phyloP scores from a whole-genome alignment of 2,329 filamentous ascomycete species.

The Colletotrichum sp. region DNA sequence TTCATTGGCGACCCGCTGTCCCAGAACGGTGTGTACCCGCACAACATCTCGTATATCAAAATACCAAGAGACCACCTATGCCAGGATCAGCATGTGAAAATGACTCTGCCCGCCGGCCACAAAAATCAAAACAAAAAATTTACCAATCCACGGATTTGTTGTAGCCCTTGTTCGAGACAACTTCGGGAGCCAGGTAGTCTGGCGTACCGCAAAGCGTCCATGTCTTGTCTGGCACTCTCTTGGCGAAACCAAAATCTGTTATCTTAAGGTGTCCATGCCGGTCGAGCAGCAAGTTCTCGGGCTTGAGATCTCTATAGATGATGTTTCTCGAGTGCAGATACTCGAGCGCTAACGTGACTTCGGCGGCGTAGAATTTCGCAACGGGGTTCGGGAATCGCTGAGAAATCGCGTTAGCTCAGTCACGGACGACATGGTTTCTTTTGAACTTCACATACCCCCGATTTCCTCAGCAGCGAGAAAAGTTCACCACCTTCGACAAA shows the following conservation, averaged over 20 bases:
- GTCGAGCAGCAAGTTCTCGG: slow-evolving; percentile 90
- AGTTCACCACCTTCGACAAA: slow-evolving; percentile 98
- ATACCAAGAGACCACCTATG: slow-evolving; percentile 97
- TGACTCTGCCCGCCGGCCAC: background rate
- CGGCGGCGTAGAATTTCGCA: slow-evolving; percentile 98
- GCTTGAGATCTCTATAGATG: slow-evolving; percentile 97
- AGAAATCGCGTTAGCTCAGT: slow-evolving; percentile 22
- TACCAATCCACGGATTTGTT: slow-evolving; percentile 99
- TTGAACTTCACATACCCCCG: slow-evolving; percentile 64
- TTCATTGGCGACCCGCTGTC: slow-evolving; percentile 97
- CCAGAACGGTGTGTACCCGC: slow-evolving; percentile 99
- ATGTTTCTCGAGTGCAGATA: slow-evolving; percentile 95
- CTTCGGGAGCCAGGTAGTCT: slow-evolving; percentile 95
- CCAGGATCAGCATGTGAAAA: slow-evolving; percentile 11
- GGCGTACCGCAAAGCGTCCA: slow-evolving; percentile 98
- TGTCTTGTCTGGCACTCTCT: slow-evolving; percentile 97
- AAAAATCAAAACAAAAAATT: slow-evolving; percentile 34
- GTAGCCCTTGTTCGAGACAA: slow-evolving; percentile 99
- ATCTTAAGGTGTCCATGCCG: slow-evolving; percentile 95
- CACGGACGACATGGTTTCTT: background rate
- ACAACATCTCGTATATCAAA: slow-evolving; percentile 99
- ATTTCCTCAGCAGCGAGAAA: slow-evolving; percentile 94
- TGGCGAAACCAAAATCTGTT: slow-evolving; percentile 98
- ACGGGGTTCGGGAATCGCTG: slow-evolving; percentile 98
- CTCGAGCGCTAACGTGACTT: slow-evolving; percentile 93